Conservation (phyloP, 345 rosid genomes). For the Brassica incana region DNA sequence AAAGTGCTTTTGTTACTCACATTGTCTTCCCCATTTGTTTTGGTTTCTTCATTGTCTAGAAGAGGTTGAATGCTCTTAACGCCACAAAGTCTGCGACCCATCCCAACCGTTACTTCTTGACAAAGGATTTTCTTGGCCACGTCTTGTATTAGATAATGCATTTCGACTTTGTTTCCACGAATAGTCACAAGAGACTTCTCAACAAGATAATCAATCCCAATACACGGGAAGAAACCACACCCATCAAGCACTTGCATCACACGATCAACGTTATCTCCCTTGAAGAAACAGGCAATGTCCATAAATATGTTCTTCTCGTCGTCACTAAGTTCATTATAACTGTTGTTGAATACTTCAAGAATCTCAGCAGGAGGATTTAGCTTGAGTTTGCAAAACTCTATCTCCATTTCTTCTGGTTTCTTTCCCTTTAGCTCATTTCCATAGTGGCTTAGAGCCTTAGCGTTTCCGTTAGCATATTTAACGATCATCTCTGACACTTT, state of each 20-base stretch:
- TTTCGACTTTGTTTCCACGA: not conserved
- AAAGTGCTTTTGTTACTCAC: not conserved
- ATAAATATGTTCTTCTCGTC: conserved; percentile 38
- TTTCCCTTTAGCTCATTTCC: not conserved
- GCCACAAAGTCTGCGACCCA: conserved; percentile 9
- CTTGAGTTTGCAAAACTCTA: not conserved
- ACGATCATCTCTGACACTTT: conserved; percentile 1
- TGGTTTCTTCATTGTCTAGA: conserved; percentile 11
- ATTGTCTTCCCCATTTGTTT: not conserved
- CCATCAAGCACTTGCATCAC: conserved; percentile 18
- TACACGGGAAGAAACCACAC: conserved; percentile 8
- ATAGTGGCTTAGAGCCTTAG: conserved; percentile 8
- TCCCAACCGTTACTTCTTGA: conserved; percentile 10
- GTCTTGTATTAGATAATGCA: conserved; percentile 30
- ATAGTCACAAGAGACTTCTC: conserved; percentile 28
- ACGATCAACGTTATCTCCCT: not conserved
- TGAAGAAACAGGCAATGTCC: conserved; percentile 37
- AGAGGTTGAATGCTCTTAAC: not conserved
- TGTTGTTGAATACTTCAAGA: conserved; percentile 19
- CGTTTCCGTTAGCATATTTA: conserved; percentile 7
- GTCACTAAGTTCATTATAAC: conserved; percentile 30
- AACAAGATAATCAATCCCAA: conserved; percentile 31
- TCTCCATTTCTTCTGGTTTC: conserved; percentile 5
- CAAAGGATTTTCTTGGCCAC: conserved; percentile 2
- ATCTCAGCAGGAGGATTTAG: conserved; percentile 6